A percentile compares a stretch with the other conserved stretches of the same genome.
Evolutionary conservation across 306 rosid species (phyloP).

Genomic region (Glycine soja): DNA sequence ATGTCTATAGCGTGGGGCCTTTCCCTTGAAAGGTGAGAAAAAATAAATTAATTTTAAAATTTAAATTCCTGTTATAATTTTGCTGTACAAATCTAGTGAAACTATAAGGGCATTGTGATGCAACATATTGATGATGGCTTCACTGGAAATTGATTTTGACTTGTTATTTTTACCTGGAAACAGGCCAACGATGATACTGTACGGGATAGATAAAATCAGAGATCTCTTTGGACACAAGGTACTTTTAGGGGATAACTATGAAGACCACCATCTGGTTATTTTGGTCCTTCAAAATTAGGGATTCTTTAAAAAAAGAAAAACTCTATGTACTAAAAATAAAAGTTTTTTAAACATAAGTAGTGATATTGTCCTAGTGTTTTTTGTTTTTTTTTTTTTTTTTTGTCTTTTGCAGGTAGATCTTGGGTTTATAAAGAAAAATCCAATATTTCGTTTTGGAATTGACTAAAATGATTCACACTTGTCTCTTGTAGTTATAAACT

Average conservation of each 20-base stretch:
- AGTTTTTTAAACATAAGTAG: too few species aligned
- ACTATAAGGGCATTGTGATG: background rate
- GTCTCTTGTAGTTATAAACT: background rate
- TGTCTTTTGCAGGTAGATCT: conserved; percentile 78
- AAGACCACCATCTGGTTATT: background rate
- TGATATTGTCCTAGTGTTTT: too few species aligned
- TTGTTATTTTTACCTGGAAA: conserved; percentile 32
- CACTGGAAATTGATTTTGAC: conserved; percentile 18
- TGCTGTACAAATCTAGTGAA: background rate
- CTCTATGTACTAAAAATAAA: too few species aligned
- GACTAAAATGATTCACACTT: conserved; percentile 37
- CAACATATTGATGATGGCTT: background rate
- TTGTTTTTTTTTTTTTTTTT: background rate
- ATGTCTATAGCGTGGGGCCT: conserved; percentile 97
- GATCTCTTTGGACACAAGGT: conserved; percentile 98
- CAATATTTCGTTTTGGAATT: conserved; percentile 81
- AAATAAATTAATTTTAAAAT: conserved; percentile 13
- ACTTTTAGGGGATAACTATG: conserved; percentile 2
- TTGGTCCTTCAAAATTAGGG: conserved; percentile 11
- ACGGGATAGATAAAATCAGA: conserved; percentile 88
- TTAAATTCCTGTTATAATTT: background rate
- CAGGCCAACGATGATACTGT: conserved; percentile 98
- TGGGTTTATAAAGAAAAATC: conserved; percentile 83
- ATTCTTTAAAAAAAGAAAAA: background rate
- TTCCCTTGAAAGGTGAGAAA: conserved; percentile 85